Evolutionary conservation across 768 basidiomycete genomes (phyloP), one percentile per base, ranked within the genome.

Genomic region (Lactarius hatsudake): DNA sequence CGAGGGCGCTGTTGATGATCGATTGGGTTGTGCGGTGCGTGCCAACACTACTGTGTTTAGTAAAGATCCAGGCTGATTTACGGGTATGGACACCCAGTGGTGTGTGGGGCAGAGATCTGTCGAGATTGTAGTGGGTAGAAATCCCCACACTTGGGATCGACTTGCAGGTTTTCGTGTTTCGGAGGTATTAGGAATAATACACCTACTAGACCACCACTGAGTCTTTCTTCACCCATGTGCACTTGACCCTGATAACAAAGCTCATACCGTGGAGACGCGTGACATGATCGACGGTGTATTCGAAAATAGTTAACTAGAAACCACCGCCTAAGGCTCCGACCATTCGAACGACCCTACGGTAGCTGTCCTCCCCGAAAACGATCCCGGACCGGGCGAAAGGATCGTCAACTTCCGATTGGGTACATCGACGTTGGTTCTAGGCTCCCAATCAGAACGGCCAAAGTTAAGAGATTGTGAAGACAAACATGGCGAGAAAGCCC

Each of bases 1-100:
- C 96, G 12, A 83, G 96, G 58, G 89, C 92, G 32, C 77, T 99
- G 74, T 80, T 99, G 69, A 97, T 98, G 94, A 87, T 96, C 69
- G 96, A 99, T 78, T 99, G 96, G 96, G 87, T 96, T 66, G 83
- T 93, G 60, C 81, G 92, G 90, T 68, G 12, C 40, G 67, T 68
- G 43, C 13, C 26, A 38, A 36, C 26, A 36, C 34, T 45, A 17
- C 40, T 36, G 18, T 26, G 15, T 9, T 1, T 45, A 9, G 3
- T 36, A 36, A 23, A 36, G 43, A 56, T 5, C 3, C 26, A 60
- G n/a, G 26, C 62, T 64, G 3, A 48, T 43, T 36, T 20, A n/a
- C 20, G 40, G n/a, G 26, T 63, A 26, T 57, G n/a, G 30, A 42
- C 62, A 15, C 30, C 38, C 63, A 71, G 73, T 15, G 76, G 75